Evolutionary conservation across 139 green algal species (phyloP).

Genomic region (Chlamydomonas sp.): DNA sequence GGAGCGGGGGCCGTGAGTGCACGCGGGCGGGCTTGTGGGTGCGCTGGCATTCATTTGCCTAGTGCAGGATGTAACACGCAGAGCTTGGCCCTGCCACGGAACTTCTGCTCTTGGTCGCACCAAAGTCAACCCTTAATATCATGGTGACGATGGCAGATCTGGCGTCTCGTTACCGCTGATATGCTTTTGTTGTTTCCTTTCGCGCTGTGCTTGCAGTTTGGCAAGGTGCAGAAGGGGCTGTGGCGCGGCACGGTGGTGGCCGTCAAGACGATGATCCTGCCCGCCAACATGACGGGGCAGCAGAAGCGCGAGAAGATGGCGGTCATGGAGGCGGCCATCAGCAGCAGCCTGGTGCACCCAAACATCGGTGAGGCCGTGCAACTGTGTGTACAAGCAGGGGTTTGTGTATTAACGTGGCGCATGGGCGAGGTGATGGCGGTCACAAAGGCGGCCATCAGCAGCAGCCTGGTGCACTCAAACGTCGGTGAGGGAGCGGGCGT

Average conservation of each 20-base stretch:
- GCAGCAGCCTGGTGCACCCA: constrained; percentile 32
- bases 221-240: constrained; percentile 33
- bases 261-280: constrained; percentile 59
- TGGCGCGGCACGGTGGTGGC: constrained; percentile 51
- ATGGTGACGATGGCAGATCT: no score
- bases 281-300: constrained; percentile 52
- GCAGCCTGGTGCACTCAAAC: constrained; percentile 40
- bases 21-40: neutral
- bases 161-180: no score
- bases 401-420: neutral
- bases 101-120: no score
- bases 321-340: constrained; percentile 55
- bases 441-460: constrained; percentile 52
- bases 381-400: neutral
- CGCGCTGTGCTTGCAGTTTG: constrained; percentile 9
- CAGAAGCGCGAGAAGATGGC: constrained; percentile 46
- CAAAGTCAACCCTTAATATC: no score
- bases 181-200: no score
- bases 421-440: constrained; percentile 46
- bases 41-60: no score
- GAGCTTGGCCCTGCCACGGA: no score
- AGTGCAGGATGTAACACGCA: no score
- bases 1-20: constrained; percentile 36
- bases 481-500: constrained; percentile 6
- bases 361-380: constrained; percentile 30